These are phyloP conservation scores for Flammula alnicola DNA, from an alignment of 1,284 basidiomycete species.

Conservation along the genomic window DNA sequence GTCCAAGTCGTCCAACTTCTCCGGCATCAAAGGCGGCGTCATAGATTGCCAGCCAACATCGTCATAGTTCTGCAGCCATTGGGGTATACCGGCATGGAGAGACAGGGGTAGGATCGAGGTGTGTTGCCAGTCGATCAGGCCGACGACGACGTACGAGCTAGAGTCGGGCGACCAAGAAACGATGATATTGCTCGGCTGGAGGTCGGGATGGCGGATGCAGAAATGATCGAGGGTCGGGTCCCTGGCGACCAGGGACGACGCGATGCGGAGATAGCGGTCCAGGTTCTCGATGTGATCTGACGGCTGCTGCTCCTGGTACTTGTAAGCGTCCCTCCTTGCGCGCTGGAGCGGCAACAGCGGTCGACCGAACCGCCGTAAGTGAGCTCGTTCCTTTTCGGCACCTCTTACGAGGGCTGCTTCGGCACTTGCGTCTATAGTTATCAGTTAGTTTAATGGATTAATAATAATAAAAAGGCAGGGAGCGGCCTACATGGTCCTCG, in stretches of 20 bases:
- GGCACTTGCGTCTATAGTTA: conserved; percentile 30
- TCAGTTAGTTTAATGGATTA: conserved; percentile 24
- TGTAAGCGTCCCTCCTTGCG: conserved; percentile 25
- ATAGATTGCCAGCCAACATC: conserved; percentile 2
- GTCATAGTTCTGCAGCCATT: background rate
- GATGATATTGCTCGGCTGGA: conserved; percentile 42
- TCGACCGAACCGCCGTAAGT: conserved; percentile 33
- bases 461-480: conserved; percentile 14
- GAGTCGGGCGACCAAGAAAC: conserved; percentile 33
- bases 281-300: conserved; percentile 19
- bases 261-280: conserved; percentile 28
- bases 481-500: conserved; percentile 27
- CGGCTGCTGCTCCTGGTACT: conserved; percentile 17
- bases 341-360: conserved; percentile 30
- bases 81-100: conserved; percentile 45
- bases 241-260: conserved; percentile 41
- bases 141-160: conserved; percentile 26
- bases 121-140: conserved; percentile 48
- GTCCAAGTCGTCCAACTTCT: conserved; percentile 1
- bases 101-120: conserved; percentile 50
- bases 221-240: conserved; percentile 33
- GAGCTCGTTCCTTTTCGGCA: conserved; percentile 34
- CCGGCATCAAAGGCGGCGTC: conserved; percentile 2
- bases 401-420: conserved; percentile 25
- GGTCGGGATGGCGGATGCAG: conserved; percentile 38